Base-by-base conservation (phyloP, 2,329 filamentous ascomycete species). In the Botrytis porri region DNA sequence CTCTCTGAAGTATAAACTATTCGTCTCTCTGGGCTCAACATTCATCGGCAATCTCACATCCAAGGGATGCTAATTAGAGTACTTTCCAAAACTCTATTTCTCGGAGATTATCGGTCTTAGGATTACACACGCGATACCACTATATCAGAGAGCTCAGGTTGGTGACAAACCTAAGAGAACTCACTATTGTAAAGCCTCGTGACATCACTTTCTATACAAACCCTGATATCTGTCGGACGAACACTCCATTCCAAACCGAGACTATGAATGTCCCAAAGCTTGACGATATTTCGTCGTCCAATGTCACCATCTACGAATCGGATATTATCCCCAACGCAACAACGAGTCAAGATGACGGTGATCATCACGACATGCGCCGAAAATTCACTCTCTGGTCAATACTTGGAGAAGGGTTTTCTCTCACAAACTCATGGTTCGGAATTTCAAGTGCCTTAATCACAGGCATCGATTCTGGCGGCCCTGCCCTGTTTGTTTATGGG, bases 371-470 rank as follows among this genome's bases (percentile, higher is more conserved):
- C 32, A 72, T 72, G 62, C 70, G 70, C 1, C 70, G 70, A 25
- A 72, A 72, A 69, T 72, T 72, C 35, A 67, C 70, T 5, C 25
- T 69, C 22, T 69, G 70, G 70, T 72, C 70, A 57, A 72, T 69
- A 59, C n/a, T 72, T 7, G 70, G 62, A 6, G 70, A 72, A 51
- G 70, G 70, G 4, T 72, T 72, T 9, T 72, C 70, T 39, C 59
- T 72, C 51, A 72, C 70, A 35, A 72, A 72, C 35, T 72, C 62
- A 9, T 72, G 70, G 70, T 72, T 72, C 29, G 70, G 70, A 29
- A 72, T 72, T 37, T 72, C 70, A 14, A 59, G 70, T 61, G 70
- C 70, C 22, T 48, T 72, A 16, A 72, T 72, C 62, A 72, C 70
- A 22, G 70, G 70, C 20, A 72, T 72, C 37, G 45, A 59, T 20